Conservation (phyloP, 306 rosid genomes). For the Castanea mollissima region DNA sequence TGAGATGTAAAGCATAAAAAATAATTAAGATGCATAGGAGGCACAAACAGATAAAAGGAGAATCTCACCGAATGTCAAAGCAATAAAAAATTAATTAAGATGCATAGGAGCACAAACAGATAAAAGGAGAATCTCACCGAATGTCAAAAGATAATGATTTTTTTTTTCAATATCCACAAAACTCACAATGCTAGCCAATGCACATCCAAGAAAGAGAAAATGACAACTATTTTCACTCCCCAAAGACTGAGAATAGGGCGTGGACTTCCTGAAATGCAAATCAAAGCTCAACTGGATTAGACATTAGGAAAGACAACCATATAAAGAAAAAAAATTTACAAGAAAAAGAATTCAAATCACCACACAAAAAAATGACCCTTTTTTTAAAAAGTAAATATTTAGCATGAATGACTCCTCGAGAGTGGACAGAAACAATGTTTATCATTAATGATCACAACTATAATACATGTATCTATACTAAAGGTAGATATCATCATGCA, state of each 20-base stretch:
- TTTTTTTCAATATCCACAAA: conserved; percentile 5
- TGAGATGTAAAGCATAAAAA: conserved; percentile 14
- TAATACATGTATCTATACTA: background rate
- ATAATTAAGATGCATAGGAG: conserved; percentile 6
- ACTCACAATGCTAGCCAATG: conserved; percentile 96
- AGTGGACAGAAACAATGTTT: background rate
- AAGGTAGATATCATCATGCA: background rate
- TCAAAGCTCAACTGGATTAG: conserved; percentile 10
- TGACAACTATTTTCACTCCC: conserved; percentile 81
- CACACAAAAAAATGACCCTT: background rate
- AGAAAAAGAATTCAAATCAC: background rate
- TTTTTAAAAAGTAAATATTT: background rate
- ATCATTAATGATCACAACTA: background rate
- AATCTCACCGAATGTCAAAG: background rate
- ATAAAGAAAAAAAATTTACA: background rate
- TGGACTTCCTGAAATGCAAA: conserved; percentile 81
- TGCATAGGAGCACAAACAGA: conserved; percentile 13
- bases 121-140: conserved; percentile 18
- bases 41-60: conserved; percentile 21
- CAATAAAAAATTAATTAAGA: conserved; percentile 8
- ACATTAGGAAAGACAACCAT: conserved; percentile 2
- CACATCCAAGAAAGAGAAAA: conserved; percentile 64
- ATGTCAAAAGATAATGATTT: background rate
- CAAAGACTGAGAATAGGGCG: conserved; percentile 88
- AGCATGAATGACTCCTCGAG: background rate